phyloP scores from a whole-genome alignment of 2,329 filamentous ascomycete species.

The Dothistroma septosporum region DNA sequence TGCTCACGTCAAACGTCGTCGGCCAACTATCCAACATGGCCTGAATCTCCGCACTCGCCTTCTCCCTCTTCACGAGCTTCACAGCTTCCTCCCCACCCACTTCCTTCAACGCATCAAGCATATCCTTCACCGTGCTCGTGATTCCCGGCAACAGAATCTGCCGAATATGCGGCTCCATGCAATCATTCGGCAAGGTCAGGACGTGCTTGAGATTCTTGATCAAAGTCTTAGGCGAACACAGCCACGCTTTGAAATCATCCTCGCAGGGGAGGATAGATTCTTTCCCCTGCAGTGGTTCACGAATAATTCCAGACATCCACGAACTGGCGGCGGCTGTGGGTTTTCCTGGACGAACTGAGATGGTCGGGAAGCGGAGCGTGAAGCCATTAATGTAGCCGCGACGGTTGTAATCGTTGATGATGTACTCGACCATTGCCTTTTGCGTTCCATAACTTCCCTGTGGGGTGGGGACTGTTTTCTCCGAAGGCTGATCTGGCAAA shows the following conservation, averaged over 20 bases:
- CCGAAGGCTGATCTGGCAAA: conserved; percentile 40
- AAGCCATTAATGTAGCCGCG: conserved; percentile 46
- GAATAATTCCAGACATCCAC: conserved; percentile 52
- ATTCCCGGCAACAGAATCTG: conserved; percentile 54
- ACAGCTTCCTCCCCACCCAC: conserved; percentile 53
- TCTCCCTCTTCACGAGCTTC: conserved; percentile 48
- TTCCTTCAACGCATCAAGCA: conserved; percentile 53
- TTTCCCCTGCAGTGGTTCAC: conserved; percentile 48
- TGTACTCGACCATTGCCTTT: conserved; percentile 49
- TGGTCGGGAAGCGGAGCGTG: conserved; percentile 48
- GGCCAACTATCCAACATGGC: conserved; percentile 56
- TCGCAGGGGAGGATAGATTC: conserved; percentile 51
- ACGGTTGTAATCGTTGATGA: conserved; percentile 51
- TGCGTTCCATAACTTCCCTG: conserved; percentile 50
- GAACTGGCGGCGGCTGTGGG: conserved; percentile 51
- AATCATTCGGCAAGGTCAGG: conserved; percentile 47
- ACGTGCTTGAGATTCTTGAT: conserved; percentile 54
- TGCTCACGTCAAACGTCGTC: conserved; percentile 52
- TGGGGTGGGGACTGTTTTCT: conserved; percentile 47
- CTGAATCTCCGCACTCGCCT: conserved; percentile 48
- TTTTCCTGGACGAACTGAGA: conserved; percentile 49
- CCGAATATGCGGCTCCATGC: conserved; percentile 47
- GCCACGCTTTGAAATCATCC: conserved; percentile 54
- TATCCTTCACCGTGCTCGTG: conserved; percentile 53
- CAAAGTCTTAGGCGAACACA: conserved; percentile 53